Evolutionary conservation across 2,329 filamentous ascomycete genomes (phyloP), one percentile per base, ranked within the genome.

Genomic region (Calonectria pteridis): DNA sequence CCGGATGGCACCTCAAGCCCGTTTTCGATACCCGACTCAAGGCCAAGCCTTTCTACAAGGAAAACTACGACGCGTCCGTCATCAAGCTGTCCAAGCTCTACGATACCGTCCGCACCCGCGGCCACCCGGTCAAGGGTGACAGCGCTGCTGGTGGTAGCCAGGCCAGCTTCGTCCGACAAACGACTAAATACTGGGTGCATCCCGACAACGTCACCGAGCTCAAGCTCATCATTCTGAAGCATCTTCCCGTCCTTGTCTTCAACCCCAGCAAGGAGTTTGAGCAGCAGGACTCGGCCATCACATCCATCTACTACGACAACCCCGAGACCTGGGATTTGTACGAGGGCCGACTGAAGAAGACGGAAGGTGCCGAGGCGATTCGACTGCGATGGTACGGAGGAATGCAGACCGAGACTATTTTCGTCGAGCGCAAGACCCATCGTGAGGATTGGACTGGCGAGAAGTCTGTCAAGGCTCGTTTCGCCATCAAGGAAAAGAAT

Each of bases 181-280:
- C 97, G 0, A 99, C 97, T 37, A 99, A 99, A 85, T 99, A 99
- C 87, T 99, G 97, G 97, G 97, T 99, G 58, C 97, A 99, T 82
- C 95, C 94, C 3, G 97, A 98, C 85, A 99, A 99, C 82, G 97
- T 99, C 79, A 98, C 97, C 6, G 97, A 99, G 86, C 86, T 99
- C 75, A 99, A 99, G 88, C 93, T 99, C 84, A 96, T 99, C 82
- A 96, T 99, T 82, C 89, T 99, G 67, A 98, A 99, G 88, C 97
- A 99, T 87, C 89, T 99, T 75, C 97, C 97, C 0, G 97, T 99
- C 11, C 89, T 99, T 20, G 97, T 99, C 14, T 99, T 98, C 89
- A 99, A 98, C 83, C 90, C 96, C 18, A 97, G 93, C 88, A 99
- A 99, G 84, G 96, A 98, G 80, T 99, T 98, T 78, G 95, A 98